Evolutionary conservation across 164 flowering plant species (phyloP), one percentile per base, ranked within the genome.

Genomic region (Berberis vulgaris): DNA sequence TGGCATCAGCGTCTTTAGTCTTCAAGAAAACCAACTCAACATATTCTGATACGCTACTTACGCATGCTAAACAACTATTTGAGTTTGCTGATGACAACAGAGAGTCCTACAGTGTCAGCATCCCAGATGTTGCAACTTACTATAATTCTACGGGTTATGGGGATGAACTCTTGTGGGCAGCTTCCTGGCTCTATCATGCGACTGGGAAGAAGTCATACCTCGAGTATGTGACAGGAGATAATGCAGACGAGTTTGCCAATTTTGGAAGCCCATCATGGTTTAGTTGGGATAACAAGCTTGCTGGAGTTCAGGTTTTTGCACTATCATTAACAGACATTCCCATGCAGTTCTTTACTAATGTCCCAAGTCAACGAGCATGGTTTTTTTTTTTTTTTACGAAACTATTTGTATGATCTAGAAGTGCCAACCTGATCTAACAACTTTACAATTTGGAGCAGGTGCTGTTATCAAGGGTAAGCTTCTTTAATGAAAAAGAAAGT

Each of bases 101-200:
- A 76, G 86, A 54, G 60, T 79, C 78, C 40, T 90, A 90, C 70
- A 83, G 85, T 69, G 65, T 63, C 12, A 90, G 82, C 72, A 80
- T 89, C 49, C 98, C 97, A 3, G 75, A 85, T 59, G 88, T 86
- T 11, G 78, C 66, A 70, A 75, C 55, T 2, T 90, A 58, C 71
- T 93, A 93, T 73, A 88, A 93, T 54, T 90, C 97, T 50, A 88
- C 97, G 12, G 97, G 94, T 52, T 91, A 79, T 76, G 83, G 79
- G 39, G 99, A 95, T 71, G 99, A 95, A 79, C 92, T 91, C 64
- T 69, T 95, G 74, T 95, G 99, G 97, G 99, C 99, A 41, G 96
- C 99, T 61, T 67, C 83, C 57, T 95, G 99, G 99, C 85, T 95
- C 42, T 95, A 85, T 70, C 97, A 89, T 76, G 97, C 97, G 44